Base-by-base conservation (phyloP, 192 early-diverging fungal species). In the Pilobolus umbonatus region DNA sequence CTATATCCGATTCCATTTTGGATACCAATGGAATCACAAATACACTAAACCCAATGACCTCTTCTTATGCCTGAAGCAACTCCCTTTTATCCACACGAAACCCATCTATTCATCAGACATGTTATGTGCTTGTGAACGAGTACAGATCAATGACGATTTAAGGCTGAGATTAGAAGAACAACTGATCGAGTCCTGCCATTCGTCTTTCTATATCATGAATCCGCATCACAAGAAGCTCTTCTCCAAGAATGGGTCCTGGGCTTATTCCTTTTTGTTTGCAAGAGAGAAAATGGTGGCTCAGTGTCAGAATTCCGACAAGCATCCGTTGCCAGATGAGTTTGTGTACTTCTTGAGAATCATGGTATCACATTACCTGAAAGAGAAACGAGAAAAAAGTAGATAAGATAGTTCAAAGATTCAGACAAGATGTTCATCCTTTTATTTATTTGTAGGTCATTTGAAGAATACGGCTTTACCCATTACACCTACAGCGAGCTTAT, bases 71-170 rank as follows among this genome's bases (percentile, higher is more conserved):
- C 25, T 45, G 58, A 46, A 47, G 45, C 8, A 55, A 22, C 38
- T 35, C 35, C 22, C 58, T 39, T n/a, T n/a, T 42, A 42, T 4
- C 39, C 15, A 17, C 14, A 54, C 22, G 17, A 14, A 22, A 0
- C 31, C 52, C 6, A 24, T 54, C 12, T 52, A 35, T 5, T 58
- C 42, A 14, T 52, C 25, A 32, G 50, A 35, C 30, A 53, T 31
- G n/a, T 45, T 59, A 5, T 63, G 67, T 44, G 6, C 7, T 12
- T 49, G 62, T 29, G 61, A 69, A 21, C 60, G 32, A 10, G 43
- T 69, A 4, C 43, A 60, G 31, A 38, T 69, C 25, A 47, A 50
- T 22, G 67, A 69, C 44, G 61, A 69, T 34, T 56, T 69, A 8
- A 30, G 57, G 25, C 46, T 49, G 12, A 32, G 62, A 2, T 42